phyloP scores from a whole-genome alignment of 106 monocot genomes.

The Acorus gramineus region DNA sequence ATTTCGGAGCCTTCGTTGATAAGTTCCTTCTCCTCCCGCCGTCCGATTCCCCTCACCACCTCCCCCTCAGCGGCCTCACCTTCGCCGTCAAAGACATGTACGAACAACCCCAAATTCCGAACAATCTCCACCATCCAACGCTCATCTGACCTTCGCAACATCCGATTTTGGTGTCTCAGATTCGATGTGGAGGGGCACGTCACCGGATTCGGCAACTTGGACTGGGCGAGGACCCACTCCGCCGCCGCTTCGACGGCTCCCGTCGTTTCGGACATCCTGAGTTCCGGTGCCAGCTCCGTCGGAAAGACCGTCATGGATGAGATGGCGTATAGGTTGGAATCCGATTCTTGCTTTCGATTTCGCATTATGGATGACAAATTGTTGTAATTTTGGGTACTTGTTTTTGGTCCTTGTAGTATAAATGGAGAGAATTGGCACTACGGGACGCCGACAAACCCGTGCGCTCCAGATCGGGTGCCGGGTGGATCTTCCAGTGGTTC shows the following conservation, averaged over 20 bases:
- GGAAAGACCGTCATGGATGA: slow-evolving; percentile 98
- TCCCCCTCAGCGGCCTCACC: slow-evolving; percentile 67
- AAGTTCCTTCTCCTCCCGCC: slow-evolving; percentile 38
- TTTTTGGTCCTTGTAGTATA: slow-evolving; percentile 31
- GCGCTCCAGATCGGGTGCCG: slow-evolving; percentile 64
- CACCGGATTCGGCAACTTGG: slow-evolving; percentile 84
- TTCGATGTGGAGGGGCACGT: slow-evolving; percentile 67
- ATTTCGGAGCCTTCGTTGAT: slow-evolving; percentile 64
- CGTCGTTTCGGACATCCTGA: slow-evolving; percentile 38
- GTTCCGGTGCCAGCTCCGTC: slow-evolving; percentile 65
- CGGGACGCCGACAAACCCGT: slow-evolving; percentile 77
- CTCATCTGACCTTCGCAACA: background rate
- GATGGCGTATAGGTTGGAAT: slow-evolving; percentile 81
- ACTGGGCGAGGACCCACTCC: slow-evolving; percentile 77
- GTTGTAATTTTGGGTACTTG: background rate
- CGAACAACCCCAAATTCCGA: background rate
- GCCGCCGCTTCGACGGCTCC: slow-evolving; percentile 62
- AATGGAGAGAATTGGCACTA: slow-evolving; percentile 88
- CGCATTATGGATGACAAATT: background rate
- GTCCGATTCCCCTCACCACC: slow-evolving; percentile 1
- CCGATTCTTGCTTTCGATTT: background rate
- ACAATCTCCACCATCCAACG: background rate
- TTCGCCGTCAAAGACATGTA: slow-evolving; percentile 96
- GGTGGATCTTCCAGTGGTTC: slow-evolving; percentile 97
- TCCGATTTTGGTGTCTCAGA: slow-evolving; percentile 16